Percentiles rank a stretch among this genome's conserved stretches.
phyloP scores from a whole-genome alignment of 2,329 filamentous ascomycete species.

The Nemania diffusa region DNA sequence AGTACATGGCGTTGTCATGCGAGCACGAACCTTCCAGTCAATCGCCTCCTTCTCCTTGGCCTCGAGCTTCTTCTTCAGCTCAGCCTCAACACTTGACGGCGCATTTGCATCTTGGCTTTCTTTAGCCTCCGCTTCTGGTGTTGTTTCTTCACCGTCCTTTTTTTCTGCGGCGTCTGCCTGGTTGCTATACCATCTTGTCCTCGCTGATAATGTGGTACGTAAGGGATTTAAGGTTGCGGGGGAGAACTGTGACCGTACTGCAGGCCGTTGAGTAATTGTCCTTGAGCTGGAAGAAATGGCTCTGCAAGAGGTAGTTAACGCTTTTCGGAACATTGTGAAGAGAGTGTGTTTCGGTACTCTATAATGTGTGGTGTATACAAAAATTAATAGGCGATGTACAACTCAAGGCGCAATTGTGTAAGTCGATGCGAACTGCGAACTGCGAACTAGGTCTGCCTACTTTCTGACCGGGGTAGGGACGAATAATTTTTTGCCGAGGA shows the following conservation, averaged over 20 bases:
- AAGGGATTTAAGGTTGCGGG: constrained; percentile 51
- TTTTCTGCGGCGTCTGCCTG: constrained; percentile 53
- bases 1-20: constrained; percentile 9
- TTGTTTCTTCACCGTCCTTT: constrained; percentile 53
- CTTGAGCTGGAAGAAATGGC: constrained; percentile 45
- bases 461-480: constrained; percentile 22
- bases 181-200: constrained; percentile 52
- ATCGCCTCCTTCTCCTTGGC: constrained; percentile 76
- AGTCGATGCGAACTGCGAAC: constrained; percentile 9
- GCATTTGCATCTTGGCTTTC: constrained; percentile 43
- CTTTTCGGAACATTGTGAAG: constrained; percentile 48
- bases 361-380: constrained; percentile 10
- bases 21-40: constrained; percentile 82
- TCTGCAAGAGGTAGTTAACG: constrained; percentile 46
- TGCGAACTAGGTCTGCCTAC: constrained; percentile 4
- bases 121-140: constrained; percentile 52
- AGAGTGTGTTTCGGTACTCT: background rate
- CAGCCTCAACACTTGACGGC: constrained; percentile 58
- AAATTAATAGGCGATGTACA: constrained; percentile 16
- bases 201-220: constrained; percentile 41
- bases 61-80: constrained; percentile 73
- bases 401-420: constrained; percentile 13
- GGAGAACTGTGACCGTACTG: constrained; percentile 58
- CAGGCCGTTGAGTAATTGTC: constrained; percentile 61
- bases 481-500: constrained; percentile 35